These are phyloP conservation scores for Macrocybe gigantea DNA, from an alignment of 768 basidiomycete species.

Conservation along the genomic window DNA sequence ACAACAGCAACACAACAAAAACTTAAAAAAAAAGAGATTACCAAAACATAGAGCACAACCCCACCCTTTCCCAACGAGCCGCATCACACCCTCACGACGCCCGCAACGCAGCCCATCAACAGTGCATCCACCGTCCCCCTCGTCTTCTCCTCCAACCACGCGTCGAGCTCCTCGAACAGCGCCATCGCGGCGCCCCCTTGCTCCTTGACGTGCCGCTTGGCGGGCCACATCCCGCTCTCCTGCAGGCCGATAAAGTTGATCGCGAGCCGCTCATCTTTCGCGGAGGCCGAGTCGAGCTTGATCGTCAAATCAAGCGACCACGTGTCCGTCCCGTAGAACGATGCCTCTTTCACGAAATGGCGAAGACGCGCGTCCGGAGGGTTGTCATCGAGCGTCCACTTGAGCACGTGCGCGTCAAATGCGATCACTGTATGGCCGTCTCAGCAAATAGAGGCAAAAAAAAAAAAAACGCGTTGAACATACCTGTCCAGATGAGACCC, in stretches of 20 bases:
- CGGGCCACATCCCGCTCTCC: conserved; percentile 84
- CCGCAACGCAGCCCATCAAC: conserved; percentile 68
- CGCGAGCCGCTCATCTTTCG: conserved; percentile 28
- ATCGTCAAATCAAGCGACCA: conserved; percentile 74
- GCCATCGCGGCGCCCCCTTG: conserved; percentile 55
- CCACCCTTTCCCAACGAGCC: too few species aligned
- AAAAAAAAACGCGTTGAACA: background rate
- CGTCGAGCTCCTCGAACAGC: conserved; percentile 71
- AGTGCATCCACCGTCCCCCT: conserved; percentile 62
- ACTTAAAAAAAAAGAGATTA: too few species aligned
- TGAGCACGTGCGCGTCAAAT: conserved; percentile 84
- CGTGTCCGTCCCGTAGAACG: conserved; percentile 71
- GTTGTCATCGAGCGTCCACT: conserved; percentile 76
- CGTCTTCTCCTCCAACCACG: conserved; percentile 63
- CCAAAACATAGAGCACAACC: too few species aligned
- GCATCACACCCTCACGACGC: conserved; percentile 22
- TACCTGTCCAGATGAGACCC: conserved; percentile 83
- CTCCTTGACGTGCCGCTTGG: conserved; percentile 46
- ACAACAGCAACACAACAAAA: too few species aligned
- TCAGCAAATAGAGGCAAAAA: background rate
- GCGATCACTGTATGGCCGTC: conserved; percentile 54
- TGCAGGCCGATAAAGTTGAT: conserved; percentile 81
- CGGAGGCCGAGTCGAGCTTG: conserved; percentile 31
- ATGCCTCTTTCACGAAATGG: conserved; percentile 90
- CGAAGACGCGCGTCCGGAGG: conserved; percentile 72